phyloP scores from a whole-genome alignment of 176 grass and related monocot species.

The Eleusine coracana region DNA sequence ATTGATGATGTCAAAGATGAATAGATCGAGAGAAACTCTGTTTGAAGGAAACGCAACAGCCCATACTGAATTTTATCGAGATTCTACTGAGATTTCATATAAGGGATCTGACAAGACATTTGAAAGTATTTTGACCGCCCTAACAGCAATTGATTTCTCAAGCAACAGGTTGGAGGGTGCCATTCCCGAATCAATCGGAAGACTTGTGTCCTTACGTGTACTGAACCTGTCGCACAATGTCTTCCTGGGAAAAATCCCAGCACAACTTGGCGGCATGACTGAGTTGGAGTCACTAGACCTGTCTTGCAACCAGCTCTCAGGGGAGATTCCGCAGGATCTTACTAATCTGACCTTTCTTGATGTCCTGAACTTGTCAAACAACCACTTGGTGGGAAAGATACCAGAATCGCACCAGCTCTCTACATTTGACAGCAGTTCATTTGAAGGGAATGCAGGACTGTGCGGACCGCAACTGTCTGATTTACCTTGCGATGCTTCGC shows the following conservation, averaged over 20 bases:
- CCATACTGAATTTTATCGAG: background rate
- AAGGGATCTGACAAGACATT: background rate
- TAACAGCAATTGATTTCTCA: background rate
- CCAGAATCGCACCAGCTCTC: too few species aligned
- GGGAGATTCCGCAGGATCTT: too few species aligned
- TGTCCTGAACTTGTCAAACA: too few species aligned
- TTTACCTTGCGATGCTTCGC: background rate
- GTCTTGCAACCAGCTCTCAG: background rate
- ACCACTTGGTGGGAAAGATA: too few species aligned
- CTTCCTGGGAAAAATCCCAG: background rate
- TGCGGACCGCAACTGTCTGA: conserved; percentile 3
- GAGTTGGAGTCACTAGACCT: conserved; percentile 20
- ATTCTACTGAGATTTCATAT: background rate
- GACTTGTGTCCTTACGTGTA: background rate
- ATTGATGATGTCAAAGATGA: conserved; percentile 3
- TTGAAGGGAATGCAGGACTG: background rate
- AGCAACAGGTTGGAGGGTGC: conserved; percentile 1
- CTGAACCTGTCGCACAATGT: conserved; percentile 27
- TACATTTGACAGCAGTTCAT: background rate
- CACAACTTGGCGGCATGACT: background rate
- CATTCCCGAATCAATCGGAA: conserved; percentile 13
- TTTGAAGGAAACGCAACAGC: background rate
- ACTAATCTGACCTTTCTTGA: too few species aligned
- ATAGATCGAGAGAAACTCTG: too few species aligned
- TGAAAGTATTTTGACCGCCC: background rate